These are phyloP conservation scores for Allodekkera sacchari DNA, from an alignment of 805 yeast species.

Conservation along the genomic window DNA sequence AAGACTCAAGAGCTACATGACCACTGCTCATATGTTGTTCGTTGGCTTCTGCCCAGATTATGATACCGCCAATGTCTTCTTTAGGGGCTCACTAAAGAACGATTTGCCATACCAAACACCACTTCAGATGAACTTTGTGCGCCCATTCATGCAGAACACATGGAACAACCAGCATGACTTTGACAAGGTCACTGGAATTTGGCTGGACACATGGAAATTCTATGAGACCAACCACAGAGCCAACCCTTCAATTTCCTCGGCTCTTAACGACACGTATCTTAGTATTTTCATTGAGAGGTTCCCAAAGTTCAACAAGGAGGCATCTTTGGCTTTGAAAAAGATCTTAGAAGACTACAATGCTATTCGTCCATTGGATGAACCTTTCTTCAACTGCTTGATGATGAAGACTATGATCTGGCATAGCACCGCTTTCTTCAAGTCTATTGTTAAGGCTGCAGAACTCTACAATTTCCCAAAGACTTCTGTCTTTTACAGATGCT, in stretches of 20 bases:
- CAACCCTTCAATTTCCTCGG: conserved; percentile 61
- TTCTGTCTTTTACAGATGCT: conserved; percentile 64
- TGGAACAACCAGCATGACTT: conserved; percentile 48
- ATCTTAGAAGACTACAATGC: conserved; percentile 48
- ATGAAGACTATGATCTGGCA: conserved; percentile 60
- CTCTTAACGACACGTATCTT: conserved; percentile 61
- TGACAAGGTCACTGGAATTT: conserved; percentile 47
- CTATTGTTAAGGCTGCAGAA: conserved; percentile 52
- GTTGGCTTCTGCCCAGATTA: conserved; percentile 70
- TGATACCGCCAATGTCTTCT: conserved; percentile 62
- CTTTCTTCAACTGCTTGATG: conserved; percentile 72
- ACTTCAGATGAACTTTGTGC: conserved; percentile 65
- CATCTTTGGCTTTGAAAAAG: conserved; percentile 47
- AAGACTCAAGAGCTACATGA: conserved; percentile 40
- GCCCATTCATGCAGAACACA: conserved; percentile 53
- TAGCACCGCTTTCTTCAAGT: conserved; percentile 54
- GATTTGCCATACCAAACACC: conserved; percentile 66
- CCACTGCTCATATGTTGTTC: conserved; percentile 69
- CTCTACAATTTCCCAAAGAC: conserved; percentile 53
- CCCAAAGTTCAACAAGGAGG: conserved; percentile 42
- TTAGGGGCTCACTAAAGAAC: conserved; percentile 57
- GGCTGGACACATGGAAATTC: conserved; percentile 51
- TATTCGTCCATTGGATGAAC: conserved; percentile 60
- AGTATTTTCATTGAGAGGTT: conserved; percentile 59
- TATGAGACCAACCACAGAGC: conserved; percentile 41